phyloP scores from a whole-genome alignment of 2,329 filamentous ascomycete species.

The Aspergillus ustus region DNA sequence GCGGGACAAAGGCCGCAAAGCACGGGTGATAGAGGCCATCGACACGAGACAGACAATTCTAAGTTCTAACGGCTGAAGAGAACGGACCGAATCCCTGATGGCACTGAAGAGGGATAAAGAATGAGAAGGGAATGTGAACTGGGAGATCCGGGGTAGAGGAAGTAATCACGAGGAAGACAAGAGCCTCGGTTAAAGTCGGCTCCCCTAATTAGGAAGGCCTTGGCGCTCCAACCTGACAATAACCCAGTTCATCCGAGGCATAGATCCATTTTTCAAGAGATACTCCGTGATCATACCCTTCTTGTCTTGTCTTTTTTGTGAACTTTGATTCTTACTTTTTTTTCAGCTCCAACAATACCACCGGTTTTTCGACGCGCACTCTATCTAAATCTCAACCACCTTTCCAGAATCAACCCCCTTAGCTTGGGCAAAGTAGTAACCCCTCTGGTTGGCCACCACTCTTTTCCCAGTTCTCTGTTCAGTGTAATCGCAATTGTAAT shows the following conservation, averaged over 20 bases:
- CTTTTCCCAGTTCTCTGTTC: constrained; percentile 37
- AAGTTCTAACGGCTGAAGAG: constrained; percentile 1
- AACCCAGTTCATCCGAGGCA: not conserved
- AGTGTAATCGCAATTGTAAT: constrained; percentile 50
- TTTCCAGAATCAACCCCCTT: constrained; percentile 40
- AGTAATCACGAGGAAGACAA: constrained; percentile 14
- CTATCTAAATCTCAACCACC: constrained; percentile 23
- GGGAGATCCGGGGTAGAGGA: constrained; percentile 3
- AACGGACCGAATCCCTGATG: not conserved
- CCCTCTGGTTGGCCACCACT: constrained; percentile 48
- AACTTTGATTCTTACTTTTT: not conserved
- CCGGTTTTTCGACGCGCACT: not conserved
- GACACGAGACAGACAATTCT: constrained; percentile 15
- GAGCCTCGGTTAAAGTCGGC: constrained; percentile 22
- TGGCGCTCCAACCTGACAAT: not conserved
- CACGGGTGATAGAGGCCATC: constrained; percentile 56
- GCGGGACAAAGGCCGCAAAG: constrained; percentile 51
- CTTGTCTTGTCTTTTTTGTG: not conserved
- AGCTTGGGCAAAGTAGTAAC: constrained; percentile 47
- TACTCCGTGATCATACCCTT: not conserved
- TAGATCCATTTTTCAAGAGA: not conserved
- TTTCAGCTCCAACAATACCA: not conserved
- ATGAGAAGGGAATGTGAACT: constrained; percentile 5
- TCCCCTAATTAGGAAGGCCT: not conserved
- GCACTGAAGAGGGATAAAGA: not conserved